Conservation (phyloP, 2,329 filamentous ascomycete genomes). For the Alternaria gaisen region DNA sequence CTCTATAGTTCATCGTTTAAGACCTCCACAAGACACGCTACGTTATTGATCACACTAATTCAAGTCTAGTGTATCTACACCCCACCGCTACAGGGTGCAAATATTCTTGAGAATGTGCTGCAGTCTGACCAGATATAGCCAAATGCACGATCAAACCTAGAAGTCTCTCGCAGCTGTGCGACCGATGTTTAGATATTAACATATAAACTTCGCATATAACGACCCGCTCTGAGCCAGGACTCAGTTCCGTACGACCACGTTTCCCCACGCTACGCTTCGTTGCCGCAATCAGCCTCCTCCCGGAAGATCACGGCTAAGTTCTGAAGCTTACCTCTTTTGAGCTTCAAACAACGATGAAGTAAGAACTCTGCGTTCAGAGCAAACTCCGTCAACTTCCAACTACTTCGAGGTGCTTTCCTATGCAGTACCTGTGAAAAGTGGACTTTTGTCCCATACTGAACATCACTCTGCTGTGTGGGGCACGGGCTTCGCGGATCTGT, state of each 20-base stretch:
- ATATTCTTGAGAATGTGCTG: conserved; percentile 22
- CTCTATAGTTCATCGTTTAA: conserved; percentile 21
- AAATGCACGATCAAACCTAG: conserved; percentile 22
- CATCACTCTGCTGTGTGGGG: not conserved
- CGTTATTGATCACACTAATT: conserved; percentile 18
- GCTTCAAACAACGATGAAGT: conserved; percentile 10
- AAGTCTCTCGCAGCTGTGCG: conserved; percentile 21
- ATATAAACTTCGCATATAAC: conserved; percentile 40
- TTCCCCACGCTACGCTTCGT: conserved; percentile 27
- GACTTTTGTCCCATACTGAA: not conserved
- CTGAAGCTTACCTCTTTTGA: conserved; percentile 6
- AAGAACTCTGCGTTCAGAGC: conserved; percentile 2
- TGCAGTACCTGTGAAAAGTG: not conserved
- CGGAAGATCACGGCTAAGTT: conserved; percentile 4
- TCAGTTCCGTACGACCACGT: conserved; percentile 14
- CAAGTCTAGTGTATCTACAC: conserved; percentile 19
- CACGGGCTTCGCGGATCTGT: not conserved
- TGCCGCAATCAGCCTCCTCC: conserved; percentile 18
- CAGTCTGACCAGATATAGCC: conserved; percentile 23
- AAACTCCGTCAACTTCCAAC: not conserved
- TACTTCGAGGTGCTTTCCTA: not conserved
- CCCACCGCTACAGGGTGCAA: conserved; percentile 30
- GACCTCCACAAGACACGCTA: conserved; percentile 7
- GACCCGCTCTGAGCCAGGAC: conserved; percentile 14
- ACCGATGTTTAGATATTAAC: conserved; percentile 23